phyloP scores from a whole-genome alignment of 495 filamentous ascomycete genomes.

The Podospora bellae-mahoneyi region DNA sequence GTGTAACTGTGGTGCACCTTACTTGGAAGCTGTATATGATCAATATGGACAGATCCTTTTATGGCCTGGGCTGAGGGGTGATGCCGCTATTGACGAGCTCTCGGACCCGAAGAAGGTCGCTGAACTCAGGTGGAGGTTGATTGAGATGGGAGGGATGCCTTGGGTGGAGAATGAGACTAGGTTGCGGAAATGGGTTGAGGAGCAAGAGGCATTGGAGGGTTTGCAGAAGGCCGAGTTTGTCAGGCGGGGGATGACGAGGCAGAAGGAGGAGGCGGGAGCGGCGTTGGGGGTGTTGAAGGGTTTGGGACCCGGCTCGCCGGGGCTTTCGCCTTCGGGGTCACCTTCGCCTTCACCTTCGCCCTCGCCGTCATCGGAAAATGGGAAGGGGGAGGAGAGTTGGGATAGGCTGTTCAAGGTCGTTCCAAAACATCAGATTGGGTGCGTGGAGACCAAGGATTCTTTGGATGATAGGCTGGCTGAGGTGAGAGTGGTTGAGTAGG shows the following conservation, averaged over 20 bases:
- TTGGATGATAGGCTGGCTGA: constrained; percentile 4
- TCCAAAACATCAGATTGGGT: constrained; percentile 7
- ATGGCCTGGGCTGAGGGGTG: constrained; percentile 33
- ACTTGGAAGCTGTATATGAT: constrained; percentile 35
- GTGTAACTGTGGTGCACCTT: constrained; percentile 24
- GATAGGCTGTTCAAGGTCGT: background rate
- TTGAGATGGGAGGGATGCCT: constrained; percentile 26
- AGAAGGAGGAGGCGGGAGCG: background rate
- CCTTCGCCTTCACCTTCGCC: background rate
- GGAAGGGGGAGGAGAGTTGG: background rate
- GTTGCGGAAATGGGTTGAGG: background rate
- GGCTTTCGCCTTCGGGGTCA: background rate
- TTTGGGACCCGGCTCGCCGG: background rate
- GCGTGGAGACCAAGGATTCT: constrained; percentile 15
- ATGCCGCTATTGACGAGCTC: constrained; percentile 31
- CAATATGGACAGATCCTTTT: constrained; percentile 33
- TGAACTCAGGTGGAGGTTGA: constrained; percentile 30
- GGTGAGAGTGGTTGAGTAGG: background rate
- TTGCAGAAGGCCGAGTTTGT: constrained; percentile 8
- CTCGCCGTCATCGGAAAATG: too few relatives aligned
- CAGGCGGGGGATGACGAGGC: constrained; percentile 8
- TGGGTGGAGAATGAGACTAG: constrained; percentile 5
- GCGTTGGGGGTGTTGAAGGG: background rate
- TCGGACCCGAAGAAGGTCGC: constrained; percentile 25
- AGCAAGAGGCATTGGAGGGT: background rate